Conservation (phyloP, 805 yeast species). For the Candida sphagnicola region DNA sequence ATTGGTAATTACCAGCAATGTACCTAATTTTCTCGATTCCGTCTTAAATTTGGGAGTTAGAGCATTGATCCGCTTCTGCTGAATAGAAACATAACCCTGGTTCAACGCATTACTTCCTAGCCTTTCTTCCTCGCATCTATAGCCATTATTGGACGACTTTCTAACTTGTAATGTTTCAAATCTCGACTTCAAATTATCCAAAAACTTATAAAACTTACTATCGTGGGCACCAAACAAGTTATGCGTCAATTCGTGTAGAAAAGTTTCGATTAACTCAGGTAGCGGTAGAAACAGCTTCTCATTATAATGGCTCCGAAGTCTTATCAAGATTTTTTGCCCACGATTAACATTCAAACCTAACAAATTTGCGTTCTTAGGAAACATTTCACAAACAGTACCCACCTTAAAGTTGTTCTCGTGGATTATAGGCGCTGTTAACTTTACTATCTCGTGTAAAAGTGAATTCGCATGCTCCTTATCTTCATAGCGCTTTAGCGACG, state of each 20-base stretch:
- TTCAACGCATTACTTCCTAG: conserved; percentile 32
- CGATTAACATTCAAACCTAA: conserved; percentile 80
- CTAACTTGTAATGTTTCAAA: conserved; percentile 41
- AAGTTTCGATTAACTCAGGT: conserved; percentile 69
- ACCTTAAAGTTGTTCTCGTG: conserved; percentile 62
- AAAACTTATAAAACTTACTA: conserved; percentile 55
- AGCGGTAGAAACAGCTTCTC: conserved; percentile 55
- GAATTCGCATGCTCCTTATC: conserved; percentile 40
- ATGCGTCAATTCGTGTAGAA: conserved; percentile 87
- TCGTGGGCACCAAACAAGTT: conserved; percentile 81
- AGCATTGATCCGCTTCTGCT: conserved; percentile 40
- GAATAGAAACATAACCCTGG: conserved; percentile 13
- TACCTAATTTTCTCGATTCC: conserved; percentile 32
- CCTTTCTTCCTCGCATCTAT: conserved; percentile 44
- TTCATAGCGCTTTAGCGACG: conserved; percentile 30
- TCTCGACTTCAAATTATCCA: conserved; percentile 58
- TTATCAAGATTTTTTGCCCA: conserved; percentile 68
- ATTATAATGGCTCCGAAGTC: conserved; percentile 61
- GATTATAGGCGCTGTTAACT: conserved; percentile 75
- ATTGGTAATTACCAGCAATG: conserved; percentile 4
- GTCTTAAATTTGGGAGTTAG: conserved; percentile 37
- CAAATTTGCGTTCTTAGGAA: conserved; percentile 60
- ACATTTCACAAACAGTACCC: conserved; percentile 71
- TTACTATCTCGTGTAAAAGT: conserved; percentile 65
- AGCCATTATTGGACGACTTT: conserved; percentile 42